Evolutionary conservation across 1,284 basidiomycete genomes (phyloP).

Genomic region (Heterobasidion occidentale): DNA sequence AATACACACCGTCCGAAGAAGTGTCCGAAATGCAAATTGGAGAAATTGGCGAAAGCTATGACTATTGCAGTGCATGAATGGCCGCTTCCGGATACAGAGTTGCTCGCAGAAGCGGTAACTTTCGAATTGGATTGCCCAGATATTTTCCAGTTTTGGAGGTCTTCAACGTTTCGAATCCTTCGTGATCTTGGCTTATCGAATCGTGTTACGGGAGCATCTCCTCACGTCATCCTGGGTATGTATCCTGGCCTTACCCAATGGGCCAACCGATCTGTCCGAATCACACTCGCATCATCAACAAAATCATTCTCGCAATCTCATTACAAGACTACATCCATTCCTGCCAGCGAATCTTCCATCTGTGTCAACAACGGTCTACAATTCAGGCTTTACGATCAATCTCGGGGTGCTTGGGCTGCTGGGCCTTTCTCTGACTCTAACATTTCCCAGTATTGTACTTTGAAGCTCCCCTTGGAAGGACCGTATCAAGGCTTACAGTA

Average conservation of each 20-base stretch:
- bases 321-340: constrained; percentile 13
- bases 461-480: constrained; percentile 16
- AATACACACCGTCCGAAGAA: constrained; percentile 6
- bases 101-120: constrained; percentile 22
- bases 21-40: constrained; percentile 25
- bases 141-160: constrained; percentile 35
- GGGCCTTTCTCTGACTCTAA: constrained; percentile 9
- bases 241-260: constrained; percentile 4
- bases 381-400: constrained; percentile 15
- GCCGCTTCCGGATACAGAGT: constrained; percentile 31
- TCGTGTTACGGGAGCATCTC: not conserved
- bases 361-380: constrained; percentile 28
- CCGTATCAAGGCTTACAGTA: constrained; percentile 29
- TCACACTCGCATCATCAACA: constrained; percentile 20
- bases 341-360: constrained; percentile 13
- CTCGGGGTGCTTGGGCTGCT: constrained; percentile 6
- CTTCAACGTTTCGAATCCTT: constrained; percentile 29
- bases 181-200: constrained; percentile 18
- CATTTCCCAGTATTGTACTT: constrained; percentile 19
- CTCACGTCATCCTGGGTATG: not conserved
- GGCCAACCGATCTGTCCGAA: constrained; percentile 8
- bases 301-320: too few species aligned
- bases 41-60: constrained; percentile 16
- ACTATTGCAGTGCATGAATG: constrained; percentile 36
- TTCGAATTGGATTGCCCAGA: constrained; percentile 38